These are phyloP conservation scores for Fraxinus nigra DNA, from an alignment of 305 asterid species.

Conservation along the genomic window DNA sequence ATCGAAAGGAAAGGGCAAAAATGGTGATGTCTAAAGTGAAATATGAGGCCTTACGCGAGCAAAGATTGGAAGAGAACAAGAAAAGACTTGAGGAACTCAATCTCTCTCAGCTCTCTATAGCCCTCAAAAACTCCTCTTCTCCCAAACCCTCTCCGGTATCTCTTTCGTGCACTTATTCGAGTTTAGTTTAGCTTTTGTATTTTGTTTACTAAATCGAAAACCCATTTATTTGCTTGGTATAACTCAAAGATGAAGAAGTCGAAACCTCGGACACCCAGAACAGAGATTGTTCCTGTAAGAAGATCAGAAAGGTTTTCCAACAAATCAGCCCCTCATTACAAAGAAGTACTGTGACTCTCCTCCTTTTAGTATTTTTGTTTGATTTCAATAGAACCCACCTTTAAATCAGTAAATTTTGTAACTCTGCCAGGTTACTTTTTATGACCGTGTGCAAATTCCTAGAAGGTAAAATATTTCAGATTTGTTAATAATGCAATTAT, in stretches of 20 bases:
- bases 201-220: background rate
- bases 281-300: constrained; percentile 73
- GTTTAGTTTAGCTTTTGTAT: background rate
- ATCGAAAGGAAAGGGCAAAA: background rate
- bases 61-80: constrained; percentile 84
- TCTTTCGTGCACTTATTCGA: constrained; percentile 18
- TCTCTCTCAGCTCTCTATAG: constrained; percentile 72
- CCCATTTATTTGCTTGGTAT: background rate
- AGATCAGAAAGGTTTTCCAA: constrained; percentile 67
- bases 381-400: background rate
- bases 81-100: constrained; percentile 78
- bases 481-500: background rate
- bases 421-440: constrained; percentile 50
- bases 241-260: constrained; percentile 52
- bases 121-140: constrained; percentile 53
- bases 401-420: background rate
- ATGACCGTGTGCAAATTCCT: constrained; percentile 63
- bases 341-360: constrained; percentile 43
- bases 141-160: constrained; percentile 73
- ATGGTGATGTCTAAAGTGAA: constrained; percentile 59
- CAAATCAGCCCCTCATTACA: constrained; percentile 54
- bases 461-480: constrained; percentile 49
- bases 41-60: constrained; percentile 61
- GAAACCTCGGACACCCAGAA: constrained; percentile 56
- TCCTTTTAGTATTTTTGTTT: background rate